Conservation (phyloP, 164 flowering plant species). For the Platanus orientalis region DNA sequence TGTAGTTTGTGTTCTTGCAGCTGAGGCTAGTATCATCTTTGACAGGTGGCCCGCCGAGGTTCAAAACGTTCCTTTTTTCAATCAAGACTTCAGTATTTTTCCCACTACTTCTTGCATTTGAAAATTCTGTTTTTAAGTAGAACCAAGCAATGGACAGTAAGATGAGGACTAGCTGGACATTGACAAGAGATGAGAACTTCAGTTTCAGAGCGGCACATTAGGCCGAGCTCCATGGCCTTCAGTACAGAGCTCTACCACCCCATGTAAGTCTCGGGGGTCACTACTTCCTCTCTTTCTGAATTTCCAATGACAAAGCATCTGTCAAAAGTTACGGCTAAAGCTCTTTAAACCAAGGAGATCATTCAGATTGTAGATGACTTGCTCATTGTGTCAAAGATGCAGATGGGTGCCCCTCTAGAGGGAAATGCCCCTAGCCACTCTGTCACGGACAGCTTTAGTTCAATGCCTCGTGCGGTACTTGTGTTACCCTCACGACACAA, state of each 20-base stretch:
- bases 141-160: conserved; percentile 54
- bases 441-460: too few species aligned
- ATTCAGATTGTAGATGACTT: conserved; percentile 51
- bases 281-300: conserved; percentile 46
- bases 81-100: too few species aligned
- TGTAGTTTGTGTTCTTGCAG: too few species aligned
- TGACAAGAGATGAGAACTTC: conserved; percentile 71
- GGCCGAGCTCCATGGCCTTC: conserved; percentile 72
- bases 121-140: conserved; percentile 23
- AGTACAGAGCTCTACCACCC: conserved; percentile 45
- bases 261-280: conserved; percentile 62
- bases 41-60: too few species aligned
- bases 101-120: too few species aligned
- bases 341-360: conserved; percentile 38
- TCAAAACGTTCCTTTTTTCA: too few species aligned
- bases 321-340: conserved; percentile 47
- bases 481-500: too few species aligned
- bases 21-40: too few species aligned
- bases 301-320: conserved; percentile 34
- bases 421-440: too few species aligned
- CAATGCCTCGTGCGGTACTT: too few species aligned
- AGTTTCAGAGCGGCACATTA: conserved; percentile 74
- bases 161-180: conserved; percentile 32
- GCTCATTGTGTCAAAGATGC: conserved; percentile 89
- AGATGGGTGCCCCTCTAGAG: conserved; percentile 82